phyloP scores from a whole-genome alignment of 139 green algal species.

The Nannochloris sp. region DNA sequence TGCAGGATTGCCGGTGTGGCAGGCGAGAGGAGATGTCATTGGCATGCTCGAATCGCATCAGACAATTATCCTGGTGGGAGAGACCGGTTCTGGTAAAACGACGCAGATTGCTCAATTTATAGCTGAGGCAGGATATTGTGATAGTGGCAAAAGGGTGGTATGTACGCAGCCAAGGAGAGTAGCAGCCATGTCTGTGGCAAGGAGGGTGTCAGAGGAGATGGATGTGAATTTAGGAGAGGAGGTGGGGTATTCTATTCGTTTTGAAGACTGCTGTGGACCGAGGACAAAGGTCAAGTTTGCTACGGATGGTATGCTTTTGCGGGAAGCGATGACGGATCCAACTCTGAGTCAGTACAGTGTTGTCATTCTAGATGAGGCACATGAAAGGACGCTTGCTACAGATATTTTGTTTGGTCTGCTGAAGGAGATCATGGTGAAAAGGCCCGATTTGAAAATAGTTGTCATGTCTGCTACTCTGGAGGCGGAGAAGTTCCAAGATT shows the following conservation, averaged over 20 bases:
- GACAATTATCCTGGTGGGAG: conserved; percentile 96
- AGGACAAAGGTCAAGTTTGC: conserved; percentile 82
- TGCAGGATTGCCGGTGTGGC: conserved; percentile 89
- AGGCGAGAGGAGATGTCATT: conserved; percentile 88
- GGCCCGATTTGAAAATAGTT: conserved; percentile 92
- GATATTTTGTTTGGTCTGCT: conserved; percentile 84
- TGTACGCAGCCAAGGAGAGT: conserved; percentile 85
- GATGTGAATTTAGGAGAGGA: conserved; percentile 64
- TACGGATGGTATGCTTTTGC: conserved; percentile 95
- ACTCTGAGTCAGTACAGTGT: conserved; percentile 68
- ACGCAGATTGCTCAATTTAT: conserved; percentile 99
- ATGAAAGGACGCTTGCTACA: conserved; percentile 77
- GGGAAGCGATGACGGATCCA: conserved; percentile 85
- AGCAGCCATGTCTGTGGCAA: conserved; percentile 78
- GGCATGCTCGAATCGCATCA: conserved; percentile 85
- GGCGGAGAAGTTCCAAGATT: conserved; percentile 98
- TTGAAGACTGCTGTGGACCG: conserved; percentile 66
- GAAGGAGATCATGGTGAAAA: conserved; percentile 79
- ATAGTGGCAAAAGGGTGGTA: conserved; percentile 58
- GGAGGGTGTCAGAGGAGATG: conserved; percentile 85
- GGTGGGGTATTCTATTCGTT: conserved; percentile 85
- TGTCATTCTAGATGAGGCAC: conserved; percentile 82
- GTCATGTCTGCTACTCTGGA: conserved; percentile 99
- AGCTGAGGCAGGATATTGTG: conserved; percentile 74
- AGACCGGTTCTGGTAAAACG: conserved; percentile 96